Evolutionary conservation across 2,329 filamentous ascomycete species (phyloP), one percentile per base, ranked within the genome.

Genomic region (Aspergillus neoniger): DNA sequence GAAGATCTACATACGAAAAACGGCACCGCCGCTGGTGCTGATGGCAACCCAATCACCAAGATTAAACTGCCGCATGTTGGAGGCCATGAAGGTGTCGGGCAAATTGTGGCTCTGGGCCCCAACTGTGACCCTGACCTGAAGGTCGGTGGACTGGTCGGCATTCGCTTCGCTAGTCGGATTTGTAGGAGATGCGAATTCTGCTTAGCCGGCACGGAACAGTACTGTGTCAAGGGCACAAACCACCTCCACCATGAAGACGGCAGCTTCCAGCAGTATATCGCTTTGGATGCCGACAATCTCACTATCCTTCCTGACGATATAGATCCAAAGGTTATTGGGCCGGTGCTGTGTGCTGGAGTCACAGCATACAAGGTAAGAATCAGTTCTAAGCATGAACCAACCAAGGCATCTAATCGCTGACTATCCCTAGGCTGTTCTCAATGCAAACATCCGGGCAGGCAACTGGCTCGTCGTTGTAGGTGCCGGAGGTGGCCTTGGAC

Each of bases 171-270:
- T 6, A 78, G 76, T 54, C 72, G 77, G 0, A 73, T 80, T 17
- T 80, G 79, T 65, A 70, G 79, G 19, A 69, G 77, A 25, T 81
- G 78, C 63, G 76, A 80, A 53, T 79, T 76, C 56, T 80, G 79
- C 61, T 70, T 77, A n/a, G 73, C 74, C 0, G 76, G 74, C 5
- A 71, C 61, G 41, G 79, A 78, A 58, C 76, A 78, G 68, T 74
- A 79, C 61, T 80, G 79, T 48, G 59, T 70, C 28, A 74, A 76
- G 38, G 72, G 75, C 36, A 80, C 76, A 8, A 80, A 80, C 47
- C 79, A 81, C 67, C 66, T 81, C 48, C 78, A 80, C 62, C 78
- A 81, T 58, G 78, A 80, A 55, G 79, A 80, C 60, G 79, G 79
- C 0, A 76, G 76, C 50, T 81, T 81, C 53, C 78, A 80, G 63